Conservation (phyloP, 495 filamentous ascomycete genomes). For the Penicillium odoratum region DNA sequence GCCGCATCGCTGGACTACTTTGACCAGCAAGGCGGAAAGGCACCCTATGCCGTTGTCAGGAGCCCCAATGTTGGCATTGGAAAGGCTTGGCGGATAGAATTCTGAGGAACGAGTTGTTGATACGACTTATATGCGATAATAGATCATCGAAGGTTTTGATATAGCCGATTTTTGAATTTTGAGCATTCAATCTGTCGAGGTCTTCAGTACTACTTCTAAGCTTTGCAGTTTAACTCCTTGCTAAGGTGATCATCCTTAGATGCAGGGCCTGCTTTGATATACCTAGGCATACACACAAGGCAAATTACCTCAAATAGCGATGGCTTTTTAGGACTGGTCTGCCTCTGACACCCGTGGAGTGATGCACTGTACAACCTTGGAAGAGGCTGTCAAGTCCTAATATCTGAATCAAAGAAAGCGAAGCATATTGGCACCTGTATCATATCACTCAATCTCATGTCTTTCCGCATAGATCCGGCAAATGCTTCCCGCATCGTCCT, state of each 20-base stretch:
- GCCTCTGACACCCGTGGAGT: too few species aligned
- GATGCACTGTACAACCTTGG: too few species aligned
- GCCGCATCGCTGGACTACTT: conserved; percentile 58
- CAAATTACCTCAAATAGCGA: too few species aligned
- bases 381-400: too few species aligned
- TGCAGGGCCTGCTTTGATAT: too few species aligned
- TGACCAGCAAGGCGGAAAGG: conserved; percentile 59
- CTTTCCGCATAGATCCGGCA: conserved; percentile 10
- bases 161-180: not conserved
- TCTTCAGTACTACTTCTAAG: not conserved
- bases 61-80: conserved; percentile 75
- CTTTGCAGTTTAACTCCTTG: too few species aligned
- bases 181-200: not conserved
- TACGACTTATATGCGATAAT: conserved; percentile 20
- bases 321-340: too few species aligned
- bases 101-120: conserved; percentile 33
- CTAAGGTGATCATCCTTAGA: too few species aligned
- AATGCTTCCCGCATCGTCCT: not conserved
- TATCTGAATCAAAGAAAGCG: not conserved
- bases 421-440: not conserved
- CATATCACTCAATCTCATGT: conserved; percentile 10
- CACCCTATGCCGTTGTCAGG: conserved; percentile 77
- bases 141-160: conserved; percentile 10
- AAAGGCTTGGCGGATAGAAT: conserved; percentile 79
- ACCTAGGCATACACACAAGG: too few species aligned